Evolutionary conservation across 2,329 filamentous ascomycete genomes (phyloP).

Genomic region (Penicillium psychrosexuale): DNA sequence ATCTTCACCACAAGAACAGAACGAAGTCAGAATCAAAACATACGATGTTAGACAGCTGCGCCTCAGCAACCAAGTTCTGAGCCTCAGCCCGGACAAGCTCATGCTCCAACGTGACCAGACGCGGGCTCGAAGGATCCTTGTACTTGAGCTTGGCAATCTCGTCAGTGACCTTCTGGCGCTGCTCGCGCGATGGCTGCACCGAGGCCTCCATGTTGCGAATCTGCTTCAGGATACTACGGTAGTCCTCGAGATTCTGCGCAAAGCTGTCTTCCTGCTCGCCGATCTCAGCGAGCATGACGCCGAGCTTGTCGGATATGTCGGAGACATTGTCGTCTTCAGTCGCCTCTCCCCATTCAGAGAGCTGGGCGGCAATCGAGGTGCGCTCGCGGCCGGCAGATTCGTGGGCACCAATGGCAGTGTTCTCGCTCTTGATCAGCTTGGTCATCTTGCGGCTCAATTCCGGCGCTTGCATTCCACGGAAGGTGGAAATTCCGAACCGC

Average conservation of each 20-base stretch:
- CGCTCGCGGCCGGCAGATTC: constrained; percentile 83
- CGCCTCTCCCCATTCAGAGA: constrained; percentile 94
- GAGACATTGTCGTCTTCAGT: constrained; percentile 82
- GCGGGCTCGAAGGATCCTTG: constrained; percentile 83
- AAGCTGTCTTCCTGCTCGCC: constrained; percentile 91
- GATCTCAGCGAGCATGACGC: constrained; percentile 85
- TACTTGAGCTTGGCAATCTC: constrained; percentile 89
- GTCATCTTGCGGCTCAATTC: constrained; percentile 86
- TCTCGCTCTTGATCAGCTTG: constrained; percentile 92
- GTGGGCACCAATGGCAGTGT: constrained; percentile 79
- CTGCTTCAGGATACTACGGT: constrained; percentile 76
- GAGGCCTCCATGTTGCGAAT: constrained; percentile 95
- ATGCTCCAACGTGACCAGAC: constrained; percentile 83
- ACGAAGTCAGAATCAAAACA: constrained; percentile 33
- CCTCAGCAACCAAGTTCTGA: constrained; percentile 92
- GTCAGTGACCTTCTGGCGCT: constrained; percentile 82
- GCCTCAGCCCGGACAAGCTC: constrained; percentile 95
- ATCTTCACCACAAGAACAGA: neutral
- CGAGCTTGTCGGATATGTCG: constrained; percentile 93
- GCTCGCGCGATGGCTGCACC: constrained; percentile 86
- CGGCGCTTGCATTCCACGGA: constrained; percentile 79
- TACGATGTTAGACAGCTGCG: constrained; percentile 91
- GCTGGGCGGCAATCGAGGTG: constrained; percentile 77
- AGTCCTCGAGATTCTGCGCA: constrained; percentile 83
- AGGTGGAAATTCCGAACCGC: constrained; percentile 79